These are phyloP conservation scores for Ganoderma sinense DNA, from an alignment of 1,284 basidiomycete genomes.

Conservation along the genomic window DNA sequence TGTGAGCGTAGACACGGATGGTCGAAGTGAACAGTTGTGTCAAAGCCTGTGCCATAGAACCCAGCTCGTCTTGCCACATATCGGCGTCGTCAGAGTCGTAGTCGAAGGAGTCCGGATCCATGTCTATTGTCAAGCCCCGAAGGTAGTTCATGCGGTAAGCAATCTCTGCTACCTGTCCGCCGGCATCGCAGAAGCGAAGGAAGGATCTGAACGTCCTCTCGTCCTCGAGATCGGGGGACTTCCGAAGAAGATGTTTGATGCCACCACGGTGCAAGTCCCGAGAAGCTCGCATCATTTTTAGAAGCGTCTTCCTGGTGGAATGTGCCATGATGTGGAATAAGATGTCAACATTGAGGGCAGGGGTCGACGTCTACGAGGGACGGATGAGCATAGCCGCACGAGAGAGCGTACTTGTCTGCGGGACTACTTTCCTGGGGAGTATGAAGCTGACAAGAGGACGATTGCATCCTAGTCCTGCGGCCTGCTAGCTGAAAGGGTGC, in stretches of 20 bases:
- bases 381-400: background rate
- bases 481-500: no score
- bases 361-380: background rate
- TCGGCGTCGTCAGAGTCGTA: background rate
- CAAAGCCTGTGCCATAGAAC: background rate
- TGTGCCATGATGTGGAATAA: background rate
- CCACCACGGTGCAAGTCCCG: background rate
- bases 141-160: background rate
- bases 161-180: background rate
- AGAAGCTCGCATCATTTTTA: background rate
- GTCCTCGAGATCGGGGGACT: background rate
- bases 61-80: background rate
- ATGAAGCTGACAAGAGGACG: background rate
- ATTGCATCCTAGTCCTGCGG: background rate
- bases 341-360: background rate
- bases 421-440: background rate
- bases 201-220: background rate
- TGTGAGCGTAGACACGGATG: background rate
- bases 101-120: background rate
- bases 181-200: background rate
- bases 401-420: background rate
- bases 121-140: background rate
- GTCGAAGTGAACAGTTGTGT: background rate
- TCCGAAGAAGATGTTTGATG: background rate
- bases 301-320: background rate